Percentiles rank a stretch among this genome's conserved stretches.
phyloP scores from a whole-genome alignment of 2,329 filamentous ascomycete genomes.

The Alternaria brassicicola region DNA sequence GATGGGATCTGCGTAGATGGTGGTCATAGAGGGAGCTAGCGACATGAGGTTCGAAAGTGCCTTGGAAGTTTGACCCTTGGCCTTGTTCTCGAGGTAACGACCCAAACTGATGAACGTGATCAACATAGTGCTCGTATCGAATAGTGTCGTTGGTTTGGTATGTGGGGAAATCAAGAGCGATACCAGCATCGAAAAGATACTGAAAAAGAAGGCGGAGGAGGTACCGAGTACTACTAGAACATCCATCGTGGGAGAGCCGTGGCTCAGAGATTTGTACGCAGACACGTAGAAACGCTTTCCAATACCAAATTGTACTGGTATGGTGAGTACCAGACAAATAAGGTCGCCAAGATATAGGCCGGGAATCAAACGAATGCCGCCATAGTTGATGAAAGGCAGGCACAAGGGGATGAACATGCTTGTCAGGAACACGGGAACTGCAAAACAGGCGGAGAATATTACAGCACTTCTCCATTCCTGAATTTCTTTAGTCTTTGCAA shows the following conservation, averaged over 20 bases:
- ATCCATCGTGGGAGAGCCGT: conserved; percentile 95
- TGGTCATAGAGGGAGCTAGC: conserved; percentile 92
- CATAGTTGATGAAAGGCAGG: conserved; percentile 76
- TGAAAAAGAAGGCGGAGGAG: conserved; percentile 96
- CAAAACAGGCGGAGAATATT: conserved; percentile 76
- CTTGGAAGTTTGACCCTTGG: conserved; percentile 95
- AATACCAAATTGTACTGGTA: conserved; percentile 95
- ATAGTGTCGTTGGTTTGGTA: conserved; percentile 82
- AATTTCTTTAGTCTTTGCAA: conserved; percentile 96
- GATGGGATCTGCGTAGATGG: conserved; percentile 93
- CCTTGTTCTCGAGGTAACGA: conserved; percentile 88
- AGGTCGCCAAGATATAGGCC: conserved; percentile 90
- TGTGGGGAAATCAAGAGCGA: conserved; percentile 79
- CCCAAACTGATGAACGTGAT: conserved; percentile 94
- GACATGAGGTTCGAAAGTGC: conserved; percentile 95
- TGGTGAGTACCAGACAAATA: conserved; percentile 80
- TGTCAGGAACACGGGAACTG: conserved; percentile 86
- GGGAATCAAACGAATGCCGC: conserved; percentile 67
- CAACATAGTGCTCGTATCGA: conserved; percentile 98
- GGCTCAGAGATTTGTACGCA: conserved; percentile 90
- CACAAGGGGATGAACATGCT: conserved; percentile 95
- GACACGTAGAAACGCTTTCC: conserved; percentile 92
- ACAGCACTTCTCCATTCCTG: conserved; percentile 90
- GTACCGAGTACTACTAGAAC: conserved; percentile 93
- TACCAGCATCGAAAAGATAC: conserved; percentile 82